phyloP scores from a whole-genome alignment of 768 basidiomycete species.

The Phylloporus rhodoxanthus region DNA sequence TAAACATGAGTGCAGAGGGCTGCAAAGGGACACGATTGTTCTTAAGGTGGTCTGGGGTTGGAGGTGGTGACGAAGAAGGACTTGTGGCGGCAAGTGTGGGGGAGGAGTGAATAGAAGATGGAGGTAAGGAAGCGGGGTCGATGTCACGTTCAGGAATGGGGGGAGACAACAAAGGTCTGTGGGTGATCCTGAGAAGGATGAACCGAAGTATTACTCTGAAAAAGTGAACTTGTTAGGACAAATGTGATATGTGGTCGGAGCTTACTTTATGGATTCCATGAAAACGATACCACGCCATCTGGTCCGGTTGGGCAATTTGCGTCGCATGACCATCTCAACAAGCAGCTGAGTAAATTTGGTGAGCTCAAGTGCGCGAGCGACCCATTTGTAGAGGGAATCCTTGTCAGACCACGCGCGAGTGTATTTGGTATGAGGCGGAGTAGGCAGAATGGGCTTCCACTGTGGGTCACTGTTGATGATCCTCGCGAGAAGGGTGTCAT shows the following conservation, averaged over 20 bases:
- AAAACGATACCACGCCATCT: constrained; percentile 75
- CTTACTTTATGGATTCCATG: constrained; percentile 82
- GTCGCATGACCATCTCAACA: constrained; percentile 80
- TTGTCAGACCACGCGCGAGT: constrained; percentile 82
- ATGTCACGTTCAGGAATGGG: constrained; percentile 86
- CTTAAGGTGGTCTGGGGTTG: constrained; percentile 73
- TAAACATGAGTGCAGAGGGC: constrained; percentile 53
- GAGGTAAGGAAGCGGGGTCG: constrained; percentile 64
- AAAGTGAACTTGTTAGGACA: constrained; percentile 9
- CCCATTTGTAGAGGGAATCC: constrained; percentile 69
- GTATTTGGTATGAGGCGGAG: constrained; percentile 79
- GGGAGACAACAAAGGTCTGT: constrained; percentile 66
- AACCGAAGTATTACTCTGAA: constrained; percentile 70
- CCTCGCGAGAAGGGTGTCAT: constrained; percentile 82
- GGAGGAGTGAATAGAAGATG: constrained; percentile 48
- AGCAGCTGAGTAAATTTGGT: constrained; percentile 79
- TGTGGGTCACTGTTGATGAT: constrained; percentile 59
- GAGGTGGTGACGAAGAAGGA: constrained; percentile 47
- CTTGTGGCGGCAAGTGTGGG: constrained; percentile 59
- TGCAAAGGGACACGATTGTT: constrained; percentile 70
- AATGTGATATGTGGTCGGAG: background rate
- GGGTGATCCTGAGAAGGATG: constrained; percentile 66
- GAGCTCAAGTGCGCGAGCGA: constrained; percentile 66
- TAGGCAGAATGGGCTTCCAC: constrained; percentile 69
- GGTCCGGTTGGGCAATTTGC: constrained; percentile 57